Base-by-base conservation (phyloP, 2,329 filamentous ascomycete genomes). In the Fusarium sp. region DNA sequence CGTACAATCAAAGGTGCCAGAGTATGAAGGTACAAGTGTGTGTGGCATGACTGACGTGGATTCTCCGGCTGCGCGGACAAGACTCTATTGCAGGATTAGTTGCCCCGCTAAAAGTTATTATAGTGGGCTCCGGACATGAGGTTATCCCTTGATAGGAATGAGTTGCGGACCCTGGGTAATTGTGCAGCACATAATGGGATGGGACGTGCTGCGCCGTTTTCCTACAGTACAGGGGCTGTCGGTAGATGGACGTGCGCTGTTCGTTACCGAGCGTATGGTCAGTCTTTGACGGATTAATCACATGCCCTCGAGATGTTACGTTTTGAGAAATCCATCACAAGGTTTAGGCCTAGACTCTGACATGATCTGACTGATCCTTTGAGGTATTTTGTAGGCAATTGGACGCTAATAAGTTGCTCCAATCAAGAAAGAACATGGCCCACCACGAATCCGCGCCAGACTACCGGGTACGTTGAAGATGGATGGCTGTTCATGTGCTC, bases 111-210 rank as follows among this genome's bases (percentile, higher is more conserved):
- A 50, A 50, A 20, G 34, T 38, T 51, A 51, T 16, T 51, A 50
- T 16, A 38, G 47, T 50, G 47, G 47, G 47, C 30, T 36, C n/a
- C 1, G 2, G 18, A 31, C 28, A n/a, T 45, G 34, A 51, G 26
- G 34, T 51, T 51, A 51, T 51, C 18, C 47, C 34, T 20, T 16
- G 47, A 28, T 51, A 40, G 47, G 47, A 38, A 51, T 51, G 20
- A 37, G 33, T 34, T 28, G 8, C 42, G 18, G 3, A 13, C 28
- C 28, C 11, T 15, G 42, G 18, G 42, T 45, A 45, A 15, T 31
- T 45, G 18, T 45, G 42, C 28, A 31, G n/a, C 6, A n/a, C 42
- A 45, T 20, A 45, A 31, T 42, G 20, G 31, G 34, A 31, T 42
- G 20, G 31, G 34, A 13, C 13, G 11, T 18, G 41, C 10, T n/a